phyloP scores from a whole-genome alignment of 257 asterid genomes.

The Fraxinus quadrangulata region DNA sequence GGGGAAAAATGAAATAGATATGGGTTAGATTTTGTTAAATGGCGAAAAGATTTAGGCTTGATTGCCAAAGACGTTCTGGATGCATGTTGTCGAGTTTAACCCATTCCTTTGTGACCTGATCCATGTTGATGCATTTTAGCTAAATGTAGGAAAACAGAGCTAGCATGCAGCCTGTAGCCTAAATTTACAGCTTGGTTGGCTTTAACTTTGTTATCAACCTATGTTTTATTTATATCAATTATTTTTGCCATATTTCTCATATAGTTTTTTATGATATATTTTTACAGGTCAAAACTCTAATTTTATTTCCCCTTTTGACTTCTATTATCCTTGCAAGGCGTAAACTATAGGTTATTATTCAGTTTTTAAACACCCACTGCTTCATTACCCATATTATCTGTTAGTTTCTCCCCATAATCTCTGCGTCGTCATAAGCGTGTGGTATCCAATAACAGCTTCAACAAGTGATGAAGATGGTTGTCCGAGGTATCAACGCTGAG shows the following conservation, averaged over 20 bases:
- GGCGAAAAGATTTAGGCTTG: neutral
- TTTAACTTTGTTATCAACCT: neutral
- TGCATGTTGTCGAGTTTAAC: neutral
- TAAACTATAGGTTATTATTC: neutral
- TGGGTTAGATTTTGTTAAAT: neutral
- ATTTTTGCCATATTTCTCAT: neutral
- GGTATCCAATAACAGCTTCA: neutral
- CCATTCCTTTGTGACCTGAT: neutral
- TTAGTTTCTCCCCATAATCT: neutral
- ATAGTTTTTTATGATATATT: neutral
- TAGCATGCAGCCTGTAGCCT: neutral
- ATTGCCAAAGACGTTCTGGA: neutral
- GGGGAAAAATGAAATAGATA: neutral
- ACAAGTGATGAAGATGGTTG: neutral
- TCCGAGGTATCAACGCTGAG: neutral
- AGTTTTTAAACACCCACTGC: neutral
- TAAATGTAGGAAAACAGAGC: neutral
- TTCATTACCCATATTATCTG: neutral
- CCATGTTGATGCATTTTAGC: neutral
- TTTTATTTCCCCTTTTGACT: neutral
- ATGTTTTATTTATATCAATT: neutral
- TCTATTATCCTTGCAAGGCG: neutral
- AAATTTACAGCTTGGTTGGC: neutral
- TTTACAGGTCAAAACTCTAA: neutral
- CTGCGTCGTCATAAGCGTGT: neutral